Base-by-base conservation (phyloP, 2,329 filamentous ascomycete genomes). In the Cladosporium oxysporum region DNA sequence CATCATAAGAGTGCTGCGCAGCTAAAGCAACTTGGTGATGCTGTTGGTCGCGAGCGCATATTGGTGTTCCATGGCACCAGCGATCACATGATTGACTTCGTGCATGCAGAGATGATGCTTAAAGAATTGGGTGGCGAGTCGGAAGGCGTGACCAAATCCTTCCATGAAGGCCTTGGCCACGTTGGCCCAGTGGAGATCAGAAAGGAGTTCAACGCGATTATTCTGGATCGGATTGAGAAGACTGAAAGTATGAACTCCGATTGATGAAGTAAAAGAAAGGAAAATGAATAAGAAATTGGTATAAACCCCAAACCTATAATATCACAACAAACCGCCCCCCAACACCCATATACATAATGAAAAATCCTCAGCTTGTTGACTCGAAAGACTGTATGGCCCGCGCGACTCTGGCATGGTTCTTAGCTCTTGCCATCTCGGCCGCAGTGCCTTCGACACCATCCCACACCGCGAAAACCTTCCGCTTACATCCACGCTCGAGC, bases 61-160 rank as follows among this genome's bases (percentile, higher is more conserved):
- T 77, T 91, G 71, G 86, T 96, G 5, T 77, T 94, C 70, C 92
- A 96, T 77, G 93, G 93, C 8, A 88, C 85, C 0, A 78, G 79
- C 11, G 93, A 97, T 77, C 82, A 83, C n/a, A 93, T 97, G 90
- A 90, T 97, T 70, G 87, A 85, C 5, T 82, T 89, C 58, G 84
- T 84, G 6, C 91, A 95, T 74, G 92, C 87, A 0, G 80, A 87
- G 73, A 85, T 89, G 76, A 77, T 97, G 69, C 86, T 90, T 66
- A 82, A 87, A 60, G 84, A 85, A 53, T 73, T 97, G 70, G 91
- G 91, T 1, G 87, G 82, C 65, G 81, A 74, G 50, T 79, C 82
- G 41, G 77, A 80, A 1, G 79, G 81, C 29, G 81, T 86, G 3
- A 83, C 82, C 67, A 85, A 84, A 37, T 76, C 85, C 50, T 85